Evolutionary conservation across 1,284 basidiomycete species (phyloP).

Genomic region (Pseudozyma hubeiensis): DNA sequence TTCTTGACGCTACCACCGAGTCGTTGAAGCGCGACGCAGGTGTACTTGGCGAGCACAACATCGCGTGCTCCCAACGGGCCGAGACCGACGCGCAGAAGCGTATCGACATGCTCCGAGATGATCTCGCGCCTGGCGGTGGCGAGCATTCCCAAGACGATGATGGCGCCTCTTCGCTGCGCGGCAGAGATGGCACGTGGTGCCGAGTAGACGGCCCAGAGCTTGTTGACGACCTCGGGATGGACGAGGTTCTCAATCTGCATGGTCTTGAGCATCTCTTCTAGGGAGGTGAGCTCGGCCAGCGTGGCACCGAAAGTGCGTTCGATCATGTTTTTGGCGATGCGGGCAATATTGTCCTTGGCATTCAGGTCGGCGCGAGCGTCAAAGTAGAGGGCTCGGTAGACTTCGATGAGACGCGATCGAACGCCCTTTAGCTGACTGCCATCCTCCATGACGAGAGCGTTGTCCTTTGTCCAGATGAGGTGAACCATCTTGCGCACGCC

Average conservation of each 20-base stretch:
- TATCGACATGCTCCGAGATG: constrained; percentile 87
- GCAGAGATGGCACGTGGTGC: constrained; percentile 72
- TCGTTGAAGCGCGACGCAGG: constrained; percentile 90
- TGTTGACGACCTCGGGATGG: constrained; percentile 84
- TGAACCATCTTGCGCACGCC: constrained; percentile 97
- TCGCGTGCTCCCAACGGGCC: constrained; percentile 80
- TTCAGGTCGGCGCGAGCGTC: constrained; percentile 73
- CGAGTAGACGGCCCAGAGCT: constrained; percentile 91
- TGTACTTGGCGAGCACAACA: constrained; percentile 89
- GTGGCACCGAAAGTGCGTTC: constrained; percentile 74
- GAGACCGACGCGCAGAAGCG: constrained; percentile 87
- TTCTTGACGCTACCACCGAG: constrained; percentile 95
- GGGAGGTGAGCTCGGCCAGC: constrained; percentile 91
- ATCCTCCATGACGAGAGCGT: constrained; percentile 80
- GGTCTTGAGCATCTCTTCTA: constrained; percentile 94
- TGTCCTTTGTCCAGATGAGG: constrained; percentile 96
- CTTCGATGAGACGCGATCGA: constrained; percentile 86
- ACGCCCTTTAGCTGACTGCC: constrained; percentile 90
- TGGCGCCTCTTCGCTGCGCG: constrained; percentile 87
- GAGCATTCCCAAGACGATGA: constrained; percentile 95
- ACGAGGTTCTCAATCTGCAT: constrained; percentile 88
- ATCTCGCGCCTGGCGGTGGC: constrained; percentile 85
- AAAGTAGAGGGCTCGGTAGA: constrained; percentile 89
- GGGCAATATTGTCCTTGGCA: constrained; percentile 85
- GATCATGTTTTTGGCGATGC: constrained; percentile 99